Evolutionary conservation across 2,329 filamentous ascomycete genomes (phyloP).

Genomic region (Colletotrichum sp.): DNA sequence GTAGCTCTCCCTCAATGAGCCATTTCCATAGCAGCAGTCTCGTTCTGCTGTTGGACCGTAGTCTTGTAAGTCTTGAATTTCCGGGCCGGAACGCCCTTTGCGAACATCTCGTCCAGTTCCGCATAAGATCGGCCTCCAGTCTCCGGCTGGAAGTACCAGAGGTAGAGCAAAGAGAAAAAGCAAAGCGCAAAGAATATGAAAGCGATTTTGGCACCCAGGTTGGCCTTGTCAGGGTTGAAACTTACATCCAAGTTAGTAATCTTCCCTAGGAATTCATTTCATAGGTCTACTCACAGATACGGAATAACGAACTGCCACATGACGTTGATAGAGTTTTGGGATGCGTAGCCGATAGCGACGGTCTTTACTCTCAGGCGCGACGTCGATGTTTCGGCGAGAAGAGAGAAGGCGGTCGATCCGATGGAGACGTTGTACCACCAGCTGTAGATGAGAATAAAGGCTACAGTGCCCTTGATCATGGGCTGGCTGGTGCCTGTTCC

Average conservation of each 20-base stretch:
- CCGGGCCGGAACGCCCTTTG: constrained; percentile 27
- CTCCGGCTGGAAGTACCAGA: constrained; percentile 43
- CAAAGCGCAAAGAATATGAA: constrained; percentile 44
- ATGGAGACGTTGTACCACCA: constrained; percentile 46
- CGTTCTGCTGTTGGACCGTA: constrained; percentile 12
- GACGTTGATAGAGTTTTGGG: constrained; percentile 30
- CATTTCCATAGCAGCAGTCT: neutral
- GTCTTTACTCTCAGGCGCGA: constrained; percentile 44
- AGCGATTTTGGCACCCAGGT: constrained; percentile 42
- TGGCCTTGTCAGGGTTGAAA: constrained; percentile 28
- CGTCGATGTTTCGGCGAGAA: constrained; percentile 42
- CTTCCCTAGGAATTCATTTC: neutral
- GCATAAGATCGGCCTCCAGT: constrained; percentile 28
- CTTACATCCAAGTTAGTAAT: neutral
- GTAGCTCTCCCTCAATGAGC: neutral
- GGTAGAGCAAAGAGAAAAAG: constrained; percentile 32
- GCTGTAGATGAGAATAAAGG: constrained; percentile 43
- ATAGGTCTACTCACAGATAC: neutral
- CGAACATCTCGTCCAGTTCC: constrained; percentile 31
- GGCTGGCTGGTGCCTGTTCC: constrained; percentile 29
- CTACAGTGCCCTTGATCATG: constrained; percentile 29
- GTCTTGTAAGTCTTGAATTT: constrained; percentile 29
- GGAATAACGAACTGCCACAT: constrained; percentile 25
- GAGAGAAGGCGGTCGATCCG: constrained; percentile 42
- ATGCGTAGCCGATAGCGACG: constrained; percentile 39